Base-by-base conservation (phyloP, 176 grass and related monocot species). In the Ananas comosus region DNA sequence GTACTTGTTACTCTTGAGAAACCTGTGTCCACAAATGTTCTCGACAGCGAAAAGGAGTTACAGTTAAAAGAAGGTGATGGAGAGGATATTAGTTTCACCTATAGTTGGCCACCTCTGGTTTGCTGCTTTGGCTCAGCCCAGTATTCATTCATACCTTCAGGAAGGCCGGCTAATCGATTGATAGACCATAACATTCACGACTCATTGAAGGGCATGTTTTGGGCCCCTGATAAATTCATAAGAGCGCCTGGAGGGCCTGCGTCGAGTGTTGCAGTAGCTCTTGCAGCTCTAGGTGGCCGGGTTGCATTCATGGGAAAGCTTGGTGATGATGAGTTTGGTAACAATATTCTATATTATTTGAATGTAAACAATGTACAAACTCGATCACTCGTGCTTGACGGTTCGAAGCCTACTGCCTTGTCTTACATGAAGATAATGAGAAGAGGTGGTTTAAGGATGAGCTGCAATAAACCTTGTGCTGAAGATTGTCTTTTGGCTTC, bases 261-360 rank as follows among this genome's bases (percentile, higher is more conserved):
- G 24, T 87, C 85, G 65, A 87, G 82, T 81, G 89, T 96, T 33
- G 93, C 93, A 52, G 68, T 90, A 68, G 74, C 83, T 65, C 72
- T 96, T 72, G 89, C 89, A 48, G 74, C 76, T 9, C 63, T 85
- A 57, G 93, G 86, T n/a, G 83, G 83, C 48, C 81, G 65, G 63
- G 89, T 87, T 66, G 83, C 14, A 58, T 96, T 96, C 74, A 87
- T 96, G 86, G 93, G 93, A 63, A 92, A 92, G 80, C 76, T 96
- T 79, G 93, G 93, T 9, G 76, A 83, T 76, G 92, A 96, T 77
- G 82, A 82, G 18, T 84, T 85, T 33, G 93, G 89, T 23, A 73
- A 83, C 61, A 82, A 83, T 52, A 66, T 92, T 53, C 9, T 92
- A 49, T 85, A 84, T 69, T 72, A 83, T 69, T 81, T 96, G 59